Percentiles rank a stretch among this genome's conserved stretches.
Conservation (phyloP, 805 yeast genomes). For the Hanseniaspora opuntiae region DNA sequence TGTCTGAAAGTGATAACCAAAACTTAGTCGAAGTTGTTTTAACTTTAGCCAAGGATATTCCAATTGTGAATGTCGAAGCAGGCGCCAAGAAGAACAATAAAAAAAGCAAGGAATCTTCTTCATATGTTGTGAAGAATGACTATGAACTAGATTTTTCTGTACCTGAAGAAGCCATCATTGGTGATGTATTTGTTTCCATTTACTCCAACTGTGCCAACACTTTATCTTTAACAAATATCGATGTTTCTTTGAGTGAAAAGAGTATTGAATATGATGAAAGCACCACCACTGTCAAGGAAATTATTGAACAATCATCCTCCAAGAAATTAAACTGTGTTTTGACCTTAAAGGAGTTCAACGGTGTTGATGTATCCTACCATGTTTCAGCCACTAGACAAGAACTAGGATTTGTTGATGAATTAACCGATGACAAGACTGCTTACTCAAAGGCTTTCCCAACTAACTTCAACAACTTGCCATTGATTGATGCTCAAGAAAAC, state of each 20-base stretch:
- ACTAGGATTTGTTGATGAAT: slow-evolving; percentile 24
- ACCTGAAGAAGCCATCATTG: slow-evolving; percentile 4
- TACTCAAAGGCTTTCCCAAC: slow-evolving; percentile 24
- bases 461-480: slow-evolving; percentile 21
- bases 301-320: neutral
- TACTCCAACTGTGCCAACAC: neutral
- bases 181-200: neutral
- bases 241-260: neutral
- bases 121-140: slow-evolving; percentile 13
- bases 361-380: slow-evolving; percentile 24
- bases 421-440: slow-evolving; percentile 23
- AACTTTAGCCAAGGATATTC: slow-evolving; percentile 5
- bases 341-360: slow-evolving; percentile 21
- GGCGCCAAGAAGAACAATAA: slow-evolving; percentile 14
- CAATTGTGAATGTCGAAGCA: slow-evolving; percentile 1
- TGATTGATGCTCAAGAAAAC: slow-evolving; percentile 14
- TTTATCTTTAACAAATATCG: slow-evolving; percentile 1
- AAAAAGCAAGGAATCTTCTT: slow-evolving; percentile 13
- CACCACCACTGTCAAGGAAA: slow-evolving; percentile 2
- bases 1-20: neutral
- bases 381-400: slow-evolving; percentile 23
- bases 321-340: slow-evolving; percentile 20
- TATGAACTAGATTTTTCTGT: slow-evolving; percentile 20
- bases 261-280: neutral
- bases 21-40: slow-evolving; percentile 5